phyloP scores from a whole-genome alignment of 2,329 filamentous ascomycete species.

The Cercospora zeina region DNA sequence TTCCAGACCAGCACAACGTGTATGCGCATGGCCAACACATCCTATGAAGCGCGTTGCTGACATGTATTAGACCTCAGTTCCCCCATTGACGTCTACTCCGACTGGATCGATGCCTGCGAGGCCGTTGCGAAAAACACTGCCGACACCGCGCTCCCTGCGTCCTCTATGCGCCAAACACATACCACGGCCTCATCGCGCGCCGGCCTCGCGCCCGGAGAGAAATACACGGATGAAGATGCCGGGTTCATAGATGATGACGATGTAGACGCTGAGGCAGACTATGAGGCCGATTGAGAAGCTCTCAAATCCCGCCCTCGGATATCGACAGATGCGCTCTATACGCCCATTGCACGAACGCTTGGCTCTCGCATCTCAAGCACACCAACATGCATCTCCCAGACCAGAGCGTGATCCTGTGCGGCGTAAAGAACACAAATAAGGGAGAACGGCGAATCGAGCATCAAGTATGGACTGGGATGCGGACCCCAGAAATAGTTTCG shows the following conservation, averaged over 20 bases:
- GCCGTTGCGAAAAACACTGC: conserved; percentile 63
- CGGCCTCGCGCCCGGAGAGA: conserved; percentile 36
- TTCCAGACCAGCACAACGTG: conserved; percentile 95
- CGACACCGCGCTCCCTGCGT: conserved; percentile 16
- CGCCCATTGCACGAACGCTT: background rate
- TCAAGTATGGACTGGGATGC: conserved; percentile 6
- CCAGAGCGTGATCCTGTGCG: background rate
- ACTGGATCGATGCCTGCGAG: conserved; percentile 96
- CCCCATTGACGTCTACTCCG: conserved; percentile 91
- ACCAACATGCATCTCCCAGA: background rate
- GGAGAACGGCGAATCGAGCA: background rate
- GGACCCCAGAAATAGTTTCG: conserved; percentile 7
- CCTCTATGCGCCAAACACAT: conserved; percentile 16
- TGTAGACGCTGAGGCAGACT: conserved; percentile 40
- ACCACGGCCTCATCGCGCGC: conserved; percentile 22
- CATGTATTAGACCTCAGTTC: conserved; percentile 73
- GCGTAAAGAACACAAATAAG: background rate
- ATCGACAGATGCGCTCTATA: background rate
- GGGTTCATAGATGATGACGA: conserved; percentile 43
- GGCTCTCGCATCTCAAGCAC: too few relatives aligned
- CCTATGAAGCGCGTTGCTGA: conserved; percentile 13
- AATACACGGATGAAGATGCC: conserved; percentile 36
- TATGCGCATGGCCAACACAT: conserved; percentile 48
- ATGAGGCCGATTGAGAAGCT: conserved; percentile 35
- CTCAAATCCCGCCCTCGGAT: background rate